These are phyloP conservation scores for Xerocomus brunneocitrinus DNA, from an alignment of 768 basidiomycete species.

Conservation along the genomic window DNA sequence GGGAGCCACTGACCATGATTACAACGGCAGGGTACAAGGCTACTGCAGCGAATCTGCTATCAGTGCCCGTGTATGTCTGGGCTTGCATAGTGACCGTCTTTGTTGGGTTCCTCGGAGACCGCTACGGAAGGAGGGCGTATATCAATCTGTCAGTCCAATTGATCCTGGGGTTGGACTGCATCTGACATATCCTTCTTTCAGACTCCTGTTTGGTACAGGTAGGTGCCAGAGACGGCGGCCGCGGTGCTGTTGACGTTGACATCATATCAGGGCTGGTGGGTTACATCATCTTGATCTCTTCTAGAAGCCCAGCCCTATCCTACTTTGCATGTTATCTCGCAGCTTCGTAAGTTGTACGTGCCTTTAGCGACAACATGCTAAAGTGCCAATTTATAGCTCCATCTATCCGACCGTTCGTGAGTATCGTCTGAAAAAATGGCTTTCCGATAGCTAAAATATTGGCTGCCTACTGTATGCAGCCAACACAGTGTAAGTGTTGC, in stretches of 20 bases:
- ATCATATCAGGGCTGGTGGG: constrained; percentile 41
- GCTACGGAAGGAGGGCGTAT: constrained; percentile 48
- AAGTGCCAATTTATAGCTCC: constrained; percentile 23
- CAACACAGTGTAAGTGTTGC: constrained; percentile 45
- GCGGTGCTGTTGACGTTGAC: neutral
- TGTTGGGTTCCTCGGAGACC: constrained; percentile 41
- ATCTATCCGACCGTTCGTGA: constrained; percentile 47
- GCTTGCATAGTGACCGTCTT: constrained; percentile 61
- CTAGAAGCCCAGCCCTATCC: constrained; percentile 55
- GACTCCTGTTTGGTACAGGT: constrained; percentile 32
- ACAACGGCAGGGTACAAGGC: constrained; percentile 47
- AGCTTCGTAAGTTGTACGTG: constrained; percentile 48
- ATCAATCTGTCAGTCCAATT: constrained; percentile 52
- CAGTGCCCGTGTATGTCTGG: constrained; percentile 75
- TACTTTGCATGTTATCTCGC: constrained; percentile 73
- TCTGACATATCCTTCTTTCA: constrained; percentile 13
- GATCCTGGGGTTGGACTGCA: neutral
- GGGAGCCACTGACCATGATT: neutral
- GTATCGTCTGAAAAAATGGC: constrained; percentile 12
- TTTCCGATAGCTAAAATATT: neutral
- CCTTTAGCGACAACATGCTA: neutral
- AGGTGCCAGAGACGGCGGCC: neutral
- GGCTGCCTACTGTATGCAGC: constrained; percentile 23
- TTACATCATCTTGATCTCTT: constrained; percentile 64
- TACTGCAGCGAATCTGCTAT: constrained; percentile 66